Evolutionary conservation across 1,284 basidiomycete genomes (phyloP), one percentile per base, ranked within the genome.

Genomic region (Ganoderma leucocontextum): DNA sequence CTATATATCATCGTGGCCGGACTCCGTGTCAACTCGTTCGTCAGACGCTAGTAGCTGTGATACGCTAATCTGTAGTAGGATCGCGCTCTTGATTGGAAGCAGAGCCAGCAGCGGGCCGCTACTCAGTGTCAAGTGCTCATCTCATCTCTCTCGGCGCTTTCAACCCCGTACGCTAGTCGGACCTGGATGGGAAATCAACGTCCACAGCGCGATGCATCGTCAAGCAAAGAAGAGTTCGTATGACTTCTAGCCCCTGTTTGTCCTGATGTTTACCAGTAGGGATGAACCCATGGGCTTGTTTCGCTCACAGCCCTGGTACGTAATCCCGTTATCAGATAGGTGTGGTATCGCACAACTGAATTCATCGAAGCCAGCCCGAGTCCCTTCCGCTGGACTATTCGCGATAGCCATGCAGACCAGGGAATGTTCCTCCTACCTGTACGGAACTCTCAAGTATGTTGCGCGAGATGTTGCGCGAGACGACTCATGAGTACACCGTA

Each of bases 251-350:
- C 9, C 10, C 38, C 6, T 38, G 38, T 36, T 38, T 58, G 55
- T 35, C 17, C 55, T 58, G 55, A 58, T 58, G 35, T 58, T 58
- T 35, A 22, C 35, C 19, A n/a, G 35, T 58, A 58, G 33, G 35
- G 33, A 58, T 58, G 55, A 38, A 22, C 17, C 19, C 19, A 22
- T 57, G 55, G 35, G 35, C 33, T 38, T 58, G 55, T n/a, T 33
- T 47, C 44, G 10, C 35, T 38, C 55, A 58, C 17, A 17, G 55
- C 29, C 55, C 29, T 58, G 55, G 55, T 58, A 58, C 55, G 55
- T 58, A 58, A 58, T 58, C 55, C 55, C 35, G 55, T 58, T 38
- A 58, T 58, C 55, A 58, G 55, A 58, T 58, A 58, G 55, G 35
- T 58, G 55, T 9, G 35, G 55, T 38, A 38, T 33, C 55, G 22